These are phyloP conservation scores for Cladobotryum protrusum DNA, from an alignment of 2,329 filamentous ascomycete genomes.

Conservation along the genomic window DNA sequence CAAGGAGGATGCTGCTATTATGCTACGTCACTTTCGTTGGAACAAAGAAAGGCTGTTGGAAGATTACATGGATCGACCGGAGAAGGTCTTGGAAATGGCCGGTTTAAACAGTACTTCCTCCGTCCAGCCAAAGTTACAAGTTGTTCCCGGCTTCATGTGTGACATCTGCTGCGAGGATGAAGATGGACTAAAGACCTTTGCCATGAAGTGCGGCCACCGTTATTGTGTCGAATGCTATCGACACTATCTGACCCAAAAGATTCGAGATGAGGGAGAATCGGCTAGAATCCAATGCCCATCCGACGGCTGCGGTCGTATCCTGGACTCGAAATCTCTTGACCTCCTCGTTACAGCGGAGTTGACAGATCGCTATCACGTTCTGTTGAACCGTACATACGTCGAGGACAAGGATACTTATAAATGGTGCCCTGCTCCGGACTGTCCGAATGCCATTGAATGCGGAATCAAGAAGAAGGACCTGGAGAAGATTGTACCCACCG, in stretches of 20 bases:
- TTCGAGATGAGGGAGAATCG: conserved; percentile 90
- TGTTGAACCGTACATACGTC: conserved; percentile 90
- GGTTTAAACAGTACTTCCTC: conserved; percentile 65
- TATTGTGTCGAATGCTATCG: conserved; percentile 91
- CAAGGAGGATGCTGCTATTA: conserved; percentile 83
- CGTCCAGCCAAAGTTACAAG: conserved; percentile 60
- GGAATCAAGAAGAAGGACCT: conserved; percentile 82
- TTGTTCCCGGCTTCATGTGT: conserved; percentile 72
- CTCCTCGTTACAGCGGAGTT: conserved; percentile 60
- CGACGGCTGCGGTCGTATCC: conserved; percentile 79
- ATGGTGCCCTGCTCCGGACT: conserved; percentile 98
- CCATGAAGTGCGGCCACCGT: conserved; percentile 89
- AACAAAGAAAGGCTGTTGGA: conserved; percentile 95
- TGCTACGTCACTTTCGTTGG: conserved; percentile 86
- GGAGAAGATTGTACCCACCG: conserved; percentile 78
- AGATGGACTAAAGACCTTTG: conserved; percentile 71
- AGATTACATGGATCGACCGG: conserved; percentile 86
- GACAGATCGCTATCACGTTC: conserved; percentile 64
- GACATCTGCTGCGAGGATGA: conserved; percentile 96
- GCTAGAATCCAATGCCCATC: conserved; percentile 90
- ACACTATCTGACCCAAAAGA: conserved; percentile 88
- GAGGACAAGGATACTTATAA: conserved; percentile 94
- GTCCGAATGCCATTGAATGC: conserved; percentile 87
- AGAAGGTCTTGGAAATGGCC: conserved; percentile 74
- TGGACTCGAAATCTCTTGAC: conserved; percentile 83